These are phyloP conservation scores for Tagetes erecta DNA, from an alignment of 129 eudicot species.

Conservation along the genomic window DNA sequence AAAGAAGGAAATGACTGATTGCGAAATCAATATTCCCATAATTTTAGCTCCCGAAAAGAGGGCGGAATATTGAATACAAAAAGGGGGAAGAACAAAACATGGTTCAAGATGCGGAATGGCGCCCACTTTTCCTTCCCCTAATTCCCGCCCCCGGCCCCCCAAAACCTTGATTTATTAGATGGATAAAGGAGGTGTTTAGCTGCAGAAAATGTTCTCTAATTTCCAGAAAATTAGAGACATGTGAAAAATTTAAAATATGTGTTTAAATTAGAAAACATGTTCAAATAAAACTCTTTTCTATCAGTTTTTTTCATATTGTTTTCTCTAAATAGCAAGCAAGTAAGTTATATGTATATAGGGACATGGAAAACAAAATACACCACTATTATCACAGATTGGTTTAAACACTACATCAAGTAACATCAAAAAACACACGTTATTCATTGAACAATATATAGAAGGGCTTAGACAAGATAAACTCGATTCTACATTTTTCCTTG, in stretches of 20 bases:
- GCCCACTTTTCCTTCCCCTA: too few relatives aligned
- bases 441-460: neutral
- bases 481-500: neutral
- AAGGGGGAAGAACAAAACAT: too few relatives aligned
- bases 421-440: neutral
- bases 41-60: too few relatives aligned
- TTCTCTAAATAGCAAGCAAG: neutral
- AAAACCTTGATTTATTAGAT: neutral
- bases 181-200: neutral
- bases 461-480: neutral
- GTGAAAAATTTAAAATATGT: neutral
- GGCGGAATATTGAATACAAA: too few relatives aligned
- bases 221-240: neutral
- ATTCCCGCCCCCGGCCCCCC: too few relatives aligned
- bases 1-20: too few relatives aligned
- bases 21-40: too few relatives aligned
- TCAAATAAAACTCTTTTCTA: neutral
- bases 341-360: neutral
- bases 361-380: slow-evolving; percentile 5
- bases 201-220: neutral
- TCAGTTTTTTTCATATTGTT: neutral
- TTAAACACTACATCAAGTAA: neutral
- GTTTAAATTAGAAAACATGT: neutral
- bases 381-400: neutral
- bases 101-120: too few relatives aligned